These are phyloP conservation scores for Parasitella parasitica DNA, from an alignment of 371 early-diverging fungal genomes.

Conservation along the genomic window DNA sequence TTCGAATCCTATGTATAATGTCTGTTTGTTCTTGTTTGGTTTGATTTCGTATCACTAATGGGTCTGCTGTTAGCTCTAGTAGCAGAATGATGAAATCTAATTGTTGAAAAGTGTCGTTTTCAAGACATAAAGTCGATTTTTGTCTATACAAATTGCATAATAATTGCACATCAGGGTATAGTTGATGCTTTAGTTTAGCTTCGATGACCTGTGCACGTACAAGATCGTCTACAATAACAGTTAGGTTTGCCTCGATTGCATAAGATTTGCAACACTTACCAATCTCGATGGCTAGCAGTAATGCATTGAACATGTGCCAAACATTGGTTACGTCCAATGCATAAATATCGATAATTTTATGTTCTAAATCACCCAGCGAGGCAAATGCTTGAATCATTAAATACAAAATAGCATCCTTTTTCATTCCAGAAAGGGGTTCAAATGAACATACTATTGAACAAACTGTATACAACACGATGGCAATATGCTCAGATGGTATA, in stretches of 20 bases:
- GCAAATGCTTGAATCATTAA: conserved; percentile 1
- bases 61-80: conserved; percentile 2
- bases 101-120: not conserved
- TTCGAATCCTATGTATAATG: conserved; percentile 1
- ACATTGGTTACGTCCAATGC: conserved; percentile 2
- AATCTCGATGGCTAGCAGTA: conserved; percentile 27
- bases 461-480: conserved; percentile 18
- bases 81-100: conserved; percentile 3
- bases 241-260: not conserved
- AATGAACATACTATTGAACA: conserved; percentile 6
- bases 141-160: conserved; percentile 1
- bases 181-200: not conserved
- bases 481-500: conserved; percentile 3
- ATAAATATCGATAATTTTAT: conserved; percentile 14
- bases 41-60: conserved; percentile 9
- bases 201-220: conserved; percentile 21
- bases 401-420: not conserved
- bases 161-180: conserved; percentile 19
- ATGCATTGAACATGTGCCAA: conserved; percentile 23
- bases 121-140: conserved; percentile 1
- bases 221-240: conserved; percentile 22
- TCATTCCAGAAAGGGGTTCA: conserved; percentile 3
- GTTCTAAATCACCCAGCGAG: not conserved
- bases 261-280: conserved; percentile 8
- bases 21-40: conserved; percentile 2